Percentiles rank a stretch among this genome's conserved stretches.
Evolutionary conservation across 192 early-diverging fungal genomes (phyloP).

Genomic region (Dissophora ornata): DNA sequence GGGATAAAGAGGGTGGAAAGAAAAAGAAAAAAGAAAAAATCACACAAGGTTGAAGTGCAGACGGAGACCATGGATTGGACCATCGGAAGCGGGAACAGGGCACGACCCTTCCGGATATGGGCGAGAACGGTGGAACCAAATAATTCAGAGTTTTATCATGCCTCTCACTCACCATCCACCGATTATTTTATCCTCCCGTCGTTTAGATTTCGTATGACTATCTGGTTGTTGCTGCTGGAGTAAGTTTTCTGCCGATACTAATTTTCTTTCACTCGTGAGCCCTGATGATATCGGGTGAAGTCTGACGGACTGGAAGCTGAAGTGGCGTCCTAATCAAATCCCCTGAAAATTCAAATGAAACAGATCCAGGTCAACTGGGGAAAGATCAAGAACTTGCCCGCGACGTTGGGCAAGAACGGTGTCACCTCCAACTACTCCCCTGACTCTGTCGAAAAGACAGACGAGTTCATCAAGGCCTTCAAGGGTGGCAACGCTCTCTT

Average conservation of each 20-base stretch:
- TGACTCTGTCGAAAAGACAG: constrained; percentile 77
- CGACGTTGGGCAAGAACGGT: constrained; percentile 81
- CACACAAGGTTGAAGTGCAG: too few relatives aligned
- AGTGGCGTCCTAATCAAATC: too few relatives aligned
- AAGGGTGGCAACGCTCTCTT: constrained; percentile 85
- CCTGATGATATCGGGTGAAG: too few relatives aligned
- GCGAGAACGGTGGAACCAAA: not conserved
- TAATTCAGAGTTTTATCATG: not conserved
- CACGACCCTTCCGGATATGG: constrained; percentile 1
- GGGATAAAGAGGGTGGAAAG: too few relatives aligned
- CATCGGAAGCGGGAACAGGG: too few relatives aligned
- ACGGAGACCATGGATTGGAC: not conserved
- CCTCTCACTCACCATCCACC: constrained; percentile 1
- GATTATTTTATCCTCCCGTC: not conserved
- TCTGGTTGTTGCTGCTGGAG: constrained; percentile 53
- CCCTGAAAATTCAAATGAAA: not conserved
- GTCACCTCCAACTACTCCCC: constrained; percentile 87
- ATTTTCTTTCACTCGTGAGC: too few relatives aligned
- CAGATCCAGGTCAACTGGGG: constrained; percentile 82
- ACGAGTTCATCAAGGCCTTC: constrained; percentile 75
- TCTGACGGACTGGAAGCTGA: too few relatives aligned
- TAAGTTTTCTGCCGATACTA: constrained; percentile 12
- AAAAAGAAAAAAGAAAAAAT: too few relatives aligned
- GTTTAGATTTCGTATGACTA: constrained; percentile 53
- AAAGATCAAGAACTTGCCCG: constrained; percentile 79